These are phyloP conservation scores for Pseudocohnilembus persalinus DNA, from an alignment of 169 alveolate genomes.

Conservation along the genomic window DNA sequence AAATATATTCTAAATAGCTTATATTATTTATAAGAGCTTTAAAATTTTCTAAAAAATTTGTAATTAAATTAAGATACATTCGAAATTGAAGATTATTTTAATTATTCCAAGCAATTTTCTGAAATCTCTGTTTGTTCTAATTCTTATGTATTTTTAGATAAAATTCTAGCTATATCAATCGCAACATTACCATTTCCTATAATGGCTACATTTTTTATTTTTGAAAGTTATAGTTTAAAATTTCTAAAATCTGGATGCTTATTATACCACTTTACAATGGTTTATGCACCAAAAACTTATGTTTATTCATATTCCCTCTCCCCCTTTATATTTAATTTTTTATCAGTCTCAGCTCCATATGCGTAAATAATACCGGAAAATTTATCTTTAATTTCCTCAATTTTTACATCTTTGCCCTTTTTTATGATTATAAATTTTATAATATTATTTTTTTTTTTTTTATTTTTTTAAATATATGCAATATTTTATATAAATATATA, in stretches of 20 bases:
- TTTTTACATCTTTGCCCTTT: conserved; percentile 48
- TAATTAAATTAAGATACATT: too few species aligned
- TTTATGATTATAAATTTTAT: conserved; percentile 17
- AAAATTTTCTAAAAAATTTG: conserved; percentile 40
- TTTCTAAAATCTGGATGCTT: conserved; percentile 54
- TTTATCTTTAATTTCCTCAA: conserved; percentile 25
- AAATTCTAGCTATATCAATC: conserved; percentile 58
- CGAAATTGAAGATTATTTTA: too few species aligned
- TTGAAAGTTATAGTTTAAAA: conserved; percentile 30
- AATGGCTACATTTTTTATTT: conserved; percentile 38
- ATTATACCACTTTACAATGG: conserved; percentile 66
- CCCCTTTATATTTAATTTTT: conserved; percentile 44
- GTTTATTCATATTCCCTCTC: conserved; percentile 17
- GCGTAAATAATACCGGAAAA: conserved; percentile 63
- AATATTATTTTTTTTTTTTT: conserved; percentile 27
- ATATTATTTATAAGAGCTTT: too few species aligned
- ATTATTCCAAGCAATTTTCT: conserved; percentile 20
- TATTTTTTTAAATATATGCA: not conserved
- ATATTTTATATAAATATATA: not conserved
- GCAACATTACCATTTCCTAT: conserved; percentile 76
- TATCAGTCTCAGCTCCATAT: conserved; percentile 64
- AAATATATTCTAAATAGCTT: not conserved
- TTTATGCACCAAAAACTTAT: conserved; percentile 46
- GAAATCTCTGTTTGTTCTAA: conserved; percentile 53
- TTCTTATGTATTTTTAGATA: conserved; percentile 30